Conservation (phyloP, 192 early-diverging fungal genomes). For the Rhizoclosmatium globosum region DNA sequence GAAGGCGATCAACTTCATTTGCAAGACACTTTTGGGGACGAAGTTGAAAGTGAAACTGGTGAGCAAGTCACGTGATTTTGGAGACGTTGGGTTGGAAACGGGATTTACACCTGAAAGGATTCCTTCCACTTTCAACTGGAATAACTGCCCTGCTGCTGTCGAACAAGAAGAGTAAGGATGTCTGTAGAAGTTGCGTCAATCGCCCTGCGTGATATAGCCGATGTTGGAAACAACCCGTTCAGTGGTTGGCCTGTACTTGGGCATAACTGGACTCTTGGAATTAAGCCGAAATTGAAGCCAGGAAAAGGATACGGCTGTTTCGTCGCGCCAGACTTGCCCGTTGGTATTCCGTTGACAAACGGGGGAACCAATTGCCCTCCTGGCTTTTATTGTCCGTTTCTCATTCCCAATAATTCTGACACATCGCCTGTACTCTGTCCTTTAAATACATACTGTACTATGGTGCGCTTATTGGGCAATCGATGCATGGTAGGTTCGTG, state of each 20-base stretch:
- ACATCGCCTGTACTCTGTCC: slow-evolving; percentile 45
- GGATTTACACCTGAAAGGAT: no score
- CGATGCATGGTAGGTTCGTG: slow-evolving; percentile 25
- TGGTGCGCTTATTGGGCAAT: slow-evolving; percentile 34
- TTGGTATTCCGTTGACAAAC: slow-evolving; percentile 17
- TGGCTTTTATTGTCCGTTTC: slow-evolving; percentile 47
- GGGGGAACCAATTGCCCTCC: slow-evolving; percentile 10
- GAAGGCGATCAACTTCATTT: neutral
- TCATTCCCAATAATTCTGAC: slow-evolving; percentile 2
- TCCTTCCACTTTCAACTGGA: neutral
- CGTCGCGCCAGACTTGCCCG: neutral
- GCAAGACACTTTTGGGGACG: neutral
- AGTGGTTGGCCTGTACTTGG: slow-evolving; percentile 10
- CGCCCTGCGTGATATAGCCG: neutral
- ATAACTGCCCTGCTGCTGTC: neutral
- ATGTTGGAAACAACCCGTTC: slow-evolving; percentile 13
- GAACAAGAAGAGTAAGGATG: neutral
- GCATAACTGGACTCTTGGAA: neutral
- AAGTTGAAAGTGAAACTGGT: no score
- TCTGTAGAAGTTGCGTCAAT: neutral
- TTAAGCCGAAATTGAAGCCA: neutral
- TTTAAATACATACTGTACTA: slow-evolving; percentile 36
- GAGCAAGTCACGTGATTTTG: no score
- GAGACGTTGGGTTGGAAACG: no score
- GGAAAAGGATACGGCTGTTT: slow-evolving; percentile 33